A percentile compares a stretch with the other conserved stretches of the same genome.
Evolutionary conservation across 139 green algal genomes (phyloP).

Genomic region (Nannochloris sp.): DNA sequence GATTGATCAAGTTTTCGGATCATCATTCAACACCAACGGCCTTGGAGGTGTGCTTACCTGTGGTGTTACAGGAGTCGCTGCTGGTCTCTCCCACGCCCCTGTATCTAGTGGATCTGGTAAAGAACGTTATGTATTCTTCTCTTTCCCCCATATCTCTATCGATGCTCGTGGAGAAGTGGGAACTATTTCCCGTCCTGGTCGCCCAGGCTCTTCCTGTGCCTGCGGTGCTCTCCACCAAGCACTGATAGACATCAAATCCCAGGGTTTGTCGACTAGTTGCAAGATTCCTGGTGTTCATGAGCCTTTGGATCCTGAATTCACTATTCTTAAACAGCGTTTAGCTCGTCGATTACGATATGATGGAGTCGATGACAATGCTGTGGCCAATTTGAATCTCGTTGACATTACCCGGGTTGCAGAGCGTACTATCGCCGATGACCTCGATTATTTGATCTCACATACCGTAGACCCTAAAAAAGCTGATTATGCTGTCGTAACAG

Average conservation of each 20-base stretch:
- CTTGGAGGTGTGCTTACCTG: constrained; percentile 75
- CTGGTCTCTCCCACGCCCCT: constrained; percentile 54
- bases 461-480: constrained; percentile 67
- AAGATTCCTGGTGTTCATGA: constrained; percentile 65
- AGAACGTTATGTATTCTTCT: constrained; percentile 87
- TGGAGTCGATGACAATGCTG: constrained; percentile 10
- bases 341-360: constrained; percentile 50
- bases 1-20: constrained; percentile 67
- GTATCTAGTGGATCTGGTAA: constrained; percentile 34
- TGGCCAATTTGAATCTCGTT: constrained; percentile 49
- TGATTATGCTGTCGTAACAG: constrained; percentile 81
- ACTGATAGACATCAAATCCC: constrained; percentile 35
- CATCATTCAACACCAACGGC: constrained; percentile 74
- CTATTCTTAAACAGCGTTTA: constrained; percentile 81
- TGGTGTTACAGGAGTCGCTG: constrained; percentile 63
- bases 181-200: constrained; percentile 51
- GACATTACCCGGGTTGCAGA: constrained; percentile 69
- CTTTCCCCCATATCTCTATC: constrained; percentile 83
- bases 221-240: constrained; percentile 73
- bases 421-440: constrained; percentile 74
- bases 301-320: constrained; percentile 74
- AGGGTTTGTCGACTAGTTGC: constrained; percentile 31
- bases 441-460: constrained; percentile 80
- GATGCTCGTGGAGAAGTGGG: constrained; percentile 56
- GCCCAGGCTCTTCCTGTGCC: constrained; percentile 46